Base-by-base conservation (phyloP, 805 yeast species). In the Lipomyces yamanashiensis region DNA sequence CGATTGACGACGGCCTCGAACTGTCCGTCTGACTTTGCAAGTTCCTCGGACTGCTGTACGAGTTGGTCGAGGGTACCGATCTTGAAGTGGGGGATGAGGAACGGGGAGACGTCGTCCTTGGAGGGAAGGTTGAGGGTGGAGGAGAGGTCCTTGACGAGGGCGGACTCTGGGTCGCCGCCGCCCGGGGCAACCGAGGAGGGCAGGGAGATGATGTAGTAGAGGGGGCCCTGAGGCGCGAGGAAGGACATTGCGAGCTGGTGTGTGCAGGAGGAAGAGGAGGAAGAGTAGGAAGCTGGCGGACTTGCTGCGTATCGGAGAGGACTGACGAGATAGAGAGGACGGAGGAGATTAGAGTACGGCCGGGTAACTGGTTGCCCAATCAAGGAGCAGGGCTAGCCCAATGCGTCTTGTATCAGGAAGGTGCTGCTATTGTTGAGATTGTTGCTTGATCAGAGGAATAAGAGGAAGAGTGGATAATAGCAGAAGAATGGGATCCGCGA, bases 11-110 rank as follows among this genome's bases (percentile, higher is more conserved):
- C 84, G 8, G 81, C 78, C 49, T 83, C 84, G 73, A 93, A 82
- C 76, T 90, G 95, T n/a, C 79, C 79, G 77, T 95, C 99, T 60
- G 87, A 79, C 74, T 91, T 92, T 48, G 84, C 79, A 62, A 95
- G 82, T 73, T 93, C 98, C 72, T 95, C 99, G 75, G 92, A 86
- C 77, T 92, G 92, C 71, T 88, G 86, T 59, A 95, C 96, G 64
- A 95, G 82, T 37, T 92, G 87, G 77, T 95, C 99, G 73, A 95
- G 83, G 12, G 98, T 92, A 36, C 98, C 98, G 67, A 95, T 90
- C 76, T 95, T 93, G 77, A 95, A 93, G 66, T 82, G 85, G 7
- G 98, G 98, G 57, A 92, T 80, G 41, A 80, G 79, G 63, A 89
- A 84, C 61, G 82, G 78, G 59, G 81, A 75, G 40, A 90, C 80